Percentiles rank a stretch among this genome's conserved stretches.
Conservation (phyloP, 345 rosid genomes). For the Cardamine chenopodiifolia region DNA sequence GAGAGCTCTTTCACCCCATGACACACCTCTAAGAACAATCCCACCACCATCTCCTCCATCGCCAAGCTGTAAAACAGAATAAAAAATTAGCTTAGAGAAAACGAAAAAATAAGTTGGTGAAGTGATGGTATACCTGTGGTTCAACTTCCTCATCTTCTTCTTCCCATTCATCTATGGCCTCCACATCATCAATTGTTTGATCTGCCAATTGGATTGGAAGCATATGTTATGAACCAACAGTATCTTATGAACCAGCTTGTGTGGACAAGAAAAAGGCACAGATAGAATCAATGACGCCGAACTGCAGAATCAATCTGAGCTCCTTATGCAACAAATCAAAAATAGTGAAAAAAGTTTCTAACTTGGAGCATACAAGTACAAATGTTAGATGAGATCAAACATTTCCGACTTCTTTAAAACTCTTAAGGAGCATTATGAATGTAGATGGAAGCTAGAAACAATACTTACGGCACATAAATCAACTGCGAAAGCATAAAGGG, state of each 20-base stretch:
- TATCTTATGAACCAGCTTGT: conserved; percentile 18
- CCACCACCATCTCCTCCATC: conserved; percentile 98
- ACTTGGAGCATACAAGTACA: conserved; percentile 5
- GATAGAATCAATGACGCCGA: not conserved
- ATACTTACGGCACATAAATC: not conserved
- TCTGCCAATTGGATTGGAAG: conserved; percentile 44
- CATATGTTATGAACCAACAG: conserved; percentile 6
- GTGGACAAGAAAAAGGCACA: conserved; percentile 4
- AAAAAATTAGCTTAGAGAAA: not conserved
- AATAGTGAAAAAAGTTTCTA: not conserved
- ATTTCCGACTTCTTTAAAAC: not conserved
- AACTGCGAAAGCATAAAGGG: conserved; percentile 1
- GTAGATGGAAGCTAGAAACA: not conserved
- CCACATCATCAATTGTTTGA: conserved; percentile 54
- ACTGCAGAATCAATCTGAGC: not conserved
- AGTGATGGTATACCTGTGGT: conserved; percentile 52
- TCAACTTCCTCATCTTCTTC: conserved; percentile 69
- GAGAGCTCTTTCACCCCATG: conserved; percentile 76
- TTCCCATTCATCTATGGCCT: conserved; percentile 69
- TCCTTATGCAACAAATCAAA: not conserved
- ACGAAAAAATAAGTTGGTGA: conserved; percentile 7
- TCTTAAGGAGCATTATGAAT: not conserved
- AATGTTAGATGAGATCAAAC: not conserved
- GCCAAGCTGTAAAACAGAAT: conserved; percentile 51
- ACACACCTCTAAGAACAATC: conserved; percentile 60